Evolutionary conservation across 495 filamentous ascomycete species (phyloP), one percentile per base, ranked within the genome.

Genomic region (Penicillium paradoxum): DNA sequence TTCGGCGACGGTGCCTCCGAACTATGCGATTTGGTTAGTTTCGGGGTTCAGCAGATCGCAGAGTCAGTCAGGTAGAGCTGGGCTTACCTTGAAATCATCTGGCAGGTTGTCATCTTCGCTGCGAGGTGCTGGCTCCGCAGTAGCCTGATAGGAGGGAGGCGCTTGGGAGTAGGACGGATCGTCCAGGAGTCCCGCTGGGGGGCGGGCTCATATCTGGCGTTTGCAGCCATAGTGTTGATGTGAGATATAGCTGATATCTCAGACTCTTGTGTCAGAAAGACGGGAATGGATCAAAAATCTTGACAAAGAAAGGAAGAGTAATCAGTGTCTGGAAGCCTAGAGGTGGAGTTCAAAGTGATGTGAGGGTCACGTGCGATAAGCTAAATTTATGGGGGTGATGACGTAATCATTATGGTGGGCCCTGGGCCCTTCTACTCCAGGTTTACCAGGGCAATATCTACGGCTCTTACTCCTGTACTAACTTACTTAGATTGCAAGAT

Each of bases 21-120:
- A 97, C 85, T 91, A 58, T 24, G 45, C 9, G 1, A 4, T 21
- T 5, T 27, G 2, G 33, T 57, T 37, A 57, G 45, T 21, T 36
- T 19, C 10, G 11, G 17, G n/a, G n/a, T n/a, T n/a, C n/a, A n/a
- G n/a, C n/a, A n/a, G n/a, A n/a, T n/a, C n/a, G n/a, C n/a, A n/a
- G n/a, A n/a, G n/a, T n/a, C n/a, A n/a, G n/a, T n/a, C n/a, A n/a
- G 7, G 24, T 3, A 3, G 6, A 1, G 4, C 22, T 4, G 14
- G 13, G 24, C 64, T 32, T 66, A 87, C 87, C 77, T 96, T 98
- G 80, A 98, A 97, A 75, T 98, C 93, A 79, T 98, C 93, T 4
- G 93, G 93, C 39, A 98, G 66, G 59, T 90, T 86, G 66, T 96
- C 91, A 68, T 91, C 87, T 63, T 95, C 90, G 66, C 83, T 83